Percentiles rank a stretch among this genome's conserved stretches.
These are phyloP conservation scores for Fomitopsis schrenkii DNA, from an alignment of 1,284 basidiomycete genomes.

Conservation along the genomic window DNA sequence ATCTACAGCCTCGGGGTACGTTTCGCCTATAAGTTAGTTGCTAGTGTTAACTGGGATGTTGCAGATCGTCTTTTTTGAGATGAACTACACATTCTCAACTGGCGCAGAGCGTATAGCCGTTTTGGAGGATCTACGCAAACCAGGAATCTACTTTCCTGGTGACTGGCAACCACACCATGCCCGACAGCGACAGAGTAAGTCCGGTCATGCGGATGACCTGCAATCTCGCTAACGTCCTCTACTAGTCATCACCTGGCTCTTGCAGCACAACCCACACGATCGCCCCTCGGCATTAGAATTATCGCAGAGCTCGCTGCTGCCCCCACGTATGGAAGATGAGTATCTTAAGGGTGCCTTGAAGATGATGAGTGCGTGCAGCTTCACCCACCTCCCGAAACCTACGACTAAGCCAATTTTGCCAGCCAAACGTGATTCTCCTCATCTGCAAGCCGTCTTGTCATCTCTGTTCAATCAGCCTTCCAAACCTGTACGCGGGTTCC, in stretches of 20 bases:
- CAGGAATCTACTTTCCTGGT: conserved; percentile 70
- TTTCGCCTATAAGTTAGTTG: conserved; percentile 5
- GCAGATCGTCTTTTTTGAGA: conserved; percentile 96
- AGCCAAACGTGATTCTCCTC: conserved; percentile 73
- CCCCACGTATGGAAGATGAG: conserved; percentile 76
- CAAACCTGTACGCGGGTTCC: conserved; percentile 65
- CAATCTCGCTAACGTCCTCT: conserved; percentile 8
- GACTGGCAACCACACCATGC: conserved; percentile 68
- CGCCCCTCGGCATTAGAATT: conserved; percentile 85
- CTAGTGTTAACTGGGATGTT: neutral
- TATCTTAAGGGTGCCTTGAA: conserved; percentile 78
- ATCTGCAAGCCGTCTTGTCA: conserved; percentile 66
- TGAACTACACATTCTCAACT: conserved; percentile 90
- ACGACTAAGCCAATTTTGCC: neutral
- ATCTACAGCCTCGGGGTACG: conserved; percentile 90
- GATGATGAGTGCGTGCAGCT: conserved; percentile 60
- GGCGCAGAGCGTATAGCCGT: conserved; percentile 84
- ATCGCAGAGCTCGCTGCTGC: conserved; percentile 76
- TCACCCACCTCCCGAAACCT: neutral
- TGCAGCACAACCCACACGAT: conserved; percentile 81
- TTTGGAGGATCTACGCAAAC: conserved; percentile 73
- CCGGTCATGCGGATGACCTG: neutral
- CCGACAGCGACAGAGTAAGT: conserved; percentile 65
- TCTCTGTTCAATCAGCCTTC: conserved; percentile 69
- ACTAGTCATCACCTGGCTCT: conserved; percentile 74